Base-by-base conservation (phyloP, 768 basidiomycete genomes). In the Mycena capillaripes region DNA sequence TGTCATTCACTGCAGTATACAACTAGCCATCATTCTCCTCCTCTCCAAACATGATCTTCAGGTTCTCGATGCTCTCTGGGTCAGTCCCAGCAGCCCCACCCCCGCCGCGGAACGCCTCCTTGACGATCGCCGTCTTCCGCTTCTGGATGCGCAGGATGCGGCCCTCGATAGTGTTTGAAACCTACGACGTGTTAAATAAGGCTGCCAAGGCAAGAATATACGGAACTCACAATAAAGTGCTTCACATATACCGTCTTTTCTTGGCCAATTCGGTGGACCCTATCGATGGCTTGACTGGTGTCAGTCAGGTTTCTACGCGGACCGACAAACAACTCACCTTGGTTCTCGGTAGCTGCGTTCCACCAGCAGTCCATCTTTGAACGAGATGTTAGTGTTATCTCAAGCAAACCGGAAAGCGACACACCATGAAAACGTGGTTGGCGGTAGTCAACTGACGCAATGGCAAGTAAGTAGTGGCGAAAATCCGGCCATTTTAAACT, bases 361-460 rank as follows among this genome's bases (percentile, higher is more conserved):
- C 95, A 96, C 95, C 95, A 95, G 75, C 94, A 96, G 77, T 95
- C 95, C 94, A 96, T 96, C 94, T 95, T 67, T 12, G 50, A 55
- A 46, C 38, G 66, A 2, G 46, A 57, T 60, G 76, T 52, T 72
- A 66, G 69, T 65, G 11, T 7, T 30, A 14, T 32, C 8, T 21
- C 38, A 29, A 14, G 55, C 23, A n/a, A 4, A 56, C 17, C 16
- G n/a, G 36, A 21, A 27, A 52, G n/a, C 16, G 4, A 77, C 85
- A 70, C 74, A 93, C 94, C 94, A 96, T 94, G 79, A 93, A 96
- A 14, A 96, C 95, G 81, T 95, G 87, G 77, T 96, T 95, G 9
- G 95, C 95, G 16, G 86, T 88, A 29, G 95, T 95, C 65, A 95
- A 81, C 92, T 93, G 61, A 60, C 68, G 25, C n/a, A 36, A 16